Base-by-base conservation (phyloP, 331 rosid genomes). In the Quercus tomentella region DNA sequence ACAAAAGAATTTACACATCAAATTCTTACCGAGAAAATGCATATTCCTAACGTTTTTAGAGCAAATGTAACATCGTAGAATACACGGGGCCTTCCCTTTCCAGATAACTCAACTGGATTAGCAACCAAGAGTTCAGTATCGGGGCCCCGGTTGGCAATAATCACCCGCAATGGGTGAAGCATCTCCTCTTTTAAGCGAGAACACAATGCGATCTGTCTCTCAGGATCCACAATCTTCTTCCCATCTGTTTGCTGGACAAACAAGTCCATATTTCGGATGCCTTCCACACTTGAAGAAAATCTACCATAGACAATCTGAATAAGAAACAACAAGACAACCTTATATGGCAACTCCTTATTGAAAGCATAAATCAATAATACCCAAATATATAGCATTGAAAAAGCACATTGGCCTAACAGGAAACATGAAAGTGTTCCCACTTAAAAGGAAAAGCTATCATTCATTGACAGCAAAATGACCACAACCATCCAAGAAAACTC, bases 21-120 rank as follows among this genome's bases (percentile, higher is more conserved):
- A 52, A 31, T 76, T 55, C 81, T 66, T 79, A 89, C 97, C 74
- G 90, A 85, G 89, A 93, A 93, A 74, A 93, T 89, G 81, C 81
- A 72, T 41, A 87, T 84, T 70, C 90, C 90, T 76, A 86, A 55
- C 0, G 84, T 82, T 72, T 94, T 94, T 20, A 94, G 85, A 22
- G 96, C 90, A 58, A 85, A 83, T 14, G 98, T 92, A 41, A 92
- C 96, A 81, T 93, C 96, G 11, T 87, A 90, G 86, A 94, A 94
- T 41, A 94, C 98, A 0, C 93, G 94, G 20, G 98, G 98, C 76
- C 97, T 84, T 80, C 97, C 98, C 77, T 78, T 88, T 78, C 98
- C 98, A 18, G 82, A 86, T 75, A 90, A 75, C 84, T 94, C 98
- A 26, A 88, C 98, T 1, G 98, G 98, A 83, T 94, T 94, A 30